Conservation (phyloP, 106 monocot genomes). For the Iris macrosiphon region DNA sequence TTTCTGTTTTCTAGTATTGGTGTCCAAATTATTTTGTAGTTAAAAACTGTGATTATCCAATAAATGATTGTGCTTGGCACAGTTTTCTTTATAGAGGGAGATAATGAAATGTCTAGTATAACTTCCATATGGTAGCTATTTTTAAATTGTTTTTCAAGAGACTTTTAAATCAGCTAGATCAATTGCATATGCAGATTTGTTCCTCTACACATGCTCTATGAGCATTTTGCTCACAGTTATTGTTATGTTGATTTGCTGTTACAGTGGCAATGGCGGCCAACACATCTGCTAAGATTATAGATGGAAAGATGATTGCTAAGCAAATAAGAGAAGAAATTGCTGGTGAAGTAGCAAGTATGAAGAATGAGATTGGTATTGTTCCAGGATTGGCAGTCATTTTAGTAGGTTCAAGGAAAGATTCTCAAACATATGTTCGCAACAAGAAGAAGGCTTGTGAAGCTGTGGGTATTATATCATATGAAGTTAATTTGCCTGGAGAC, state of each 20-base stretch:
- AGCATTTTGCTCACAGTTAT: no score
- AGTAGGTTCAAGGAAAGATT: constrained; percentile 90
- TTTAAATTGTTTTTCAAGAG: no score
- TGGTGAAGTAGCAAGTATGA: constrained; percentile 60
- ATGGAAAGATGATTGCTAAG: constrained; percentile 76
- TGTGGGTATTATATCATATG: constrained; percentile 80
- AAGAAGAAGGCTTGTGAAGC: constrained; percentile 94
- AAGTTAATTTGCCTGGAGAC: constrained; percentile 80
- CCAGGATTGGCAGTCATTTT: constrained; percentile 89
- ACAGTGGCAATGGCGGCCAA: constrained; percentile 36
- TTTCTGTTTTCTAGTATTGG: no score
- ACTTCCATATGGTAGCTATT: no score
- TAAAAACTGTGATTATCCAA: no score
- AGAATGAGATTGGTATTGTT: constrained; percentile 57
- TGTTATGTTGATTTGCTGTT: not conserved
- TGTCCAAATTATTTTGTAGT: no score
- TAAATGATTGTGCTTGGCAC: no score
- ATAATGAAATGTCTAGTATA: no score
- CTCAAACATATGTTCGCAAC: constrained; percentile 92
- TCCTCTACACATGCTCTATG: no score
- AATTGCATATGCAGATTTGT: no score
- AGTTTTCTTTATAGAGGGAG: no score
- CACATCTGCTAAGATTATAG: constrained; percentile 59
- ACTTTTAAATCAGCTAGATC: no score
- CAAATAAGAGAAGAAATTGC: constrained; percentile 82